Evolutionary conservation across 73 alveolate species (phyloP).

Genomic region (Blepharisma stoltei): DNA sequence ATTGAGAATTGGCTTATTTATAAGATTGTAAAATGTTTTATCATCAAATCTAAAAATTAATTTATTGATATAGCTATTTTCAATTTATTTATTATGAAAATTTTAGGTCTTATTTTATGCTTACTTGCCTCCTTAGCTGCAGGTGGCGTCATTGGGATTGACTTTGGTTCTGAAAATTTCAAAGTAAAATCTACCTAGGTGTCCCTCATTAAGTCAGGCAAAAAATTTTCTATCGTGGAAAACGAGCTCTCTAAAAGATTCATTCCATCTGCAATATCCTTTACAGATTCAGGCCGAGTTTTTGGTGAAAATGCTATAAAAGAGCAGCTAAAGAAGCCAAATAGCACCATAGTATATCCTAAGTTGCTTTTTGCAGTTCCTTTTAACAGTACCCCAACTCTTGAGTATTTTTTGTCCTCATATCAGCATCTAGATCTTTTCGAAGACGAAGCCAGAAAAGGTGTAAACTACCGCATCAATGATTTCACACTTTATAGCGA

Average conservation of each 20-base stretch:
- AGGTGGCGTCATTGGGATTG: conserved; percentile 84
- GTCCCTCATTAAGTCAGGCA: conserved; percentile 80
- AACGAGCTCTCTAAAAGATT: conserved; percentile 80
- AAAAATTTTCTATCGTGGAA: conserved; percentile 88
- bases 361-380: conserved; percentile 52
- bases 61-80: too few species aligned
- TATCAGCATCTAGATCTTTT: conserved; percentile 33
- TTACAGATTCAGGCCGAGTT: conserved; percentile 59
- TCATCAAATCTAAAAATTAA: too few species aligned
- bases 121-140: conserved; percentile 27
- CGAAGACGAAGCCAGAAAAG: conserved; percentile 29
- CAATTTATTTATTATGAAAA: too few species aligned
- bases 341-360: conserved; percentile 48
- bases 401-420: conserved; percentile 24
- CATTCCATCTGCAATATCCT: conserved; percentile 73
- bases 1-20: too few species aligned
- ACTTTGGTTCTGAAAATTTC: conserved; percentile 86
- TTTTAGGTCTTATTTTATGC: background rate
- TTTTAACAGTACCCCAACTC: too few species aligned
- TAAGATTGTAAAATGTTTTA: too few species aligned
- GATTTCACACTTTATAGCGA: conserved; percentile 53
- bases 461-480: conserved; percentile 40
- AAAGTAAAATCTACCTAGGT: conserved; percentile 64
- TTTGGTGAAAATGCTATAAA: conserved; percentile 65
- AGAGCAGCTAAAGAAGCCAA: conserved; percentile 57